phyloP scores from a whole-genome alignment of 2,329 filamentous ascomycete species.

The Cylindrodendrum hubeiense region DNA sequence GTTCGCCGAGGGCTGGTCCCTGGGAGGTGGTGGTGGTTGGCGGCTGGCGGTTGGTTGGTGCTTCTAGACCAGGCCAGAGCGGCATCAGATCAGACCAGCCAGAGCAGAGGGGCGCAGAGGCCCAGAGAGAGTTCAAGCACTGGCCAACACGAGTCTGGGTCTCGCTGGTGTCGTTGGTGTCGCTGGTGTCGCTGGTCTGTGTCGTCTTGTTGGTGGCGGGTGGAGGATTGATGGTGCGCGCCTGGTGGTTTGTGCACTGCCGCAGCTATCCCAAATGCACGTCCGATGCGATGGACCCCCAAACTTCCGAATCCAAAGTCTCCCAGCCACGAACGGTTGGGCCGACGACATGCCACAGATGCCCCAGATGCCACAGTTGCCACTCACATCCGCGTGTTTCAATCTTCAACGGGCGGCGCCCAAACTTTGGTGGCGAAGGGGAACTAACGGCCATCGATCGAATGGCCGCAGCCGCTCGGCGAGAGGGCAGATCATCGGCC shows the following conservation, averaged over 20 bases:
- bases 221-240: background rate
- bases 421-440: background rate
- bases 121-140: background rate
- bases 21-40: slow-evolving; percentile 9
- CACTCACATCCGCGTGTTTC: slow-evolving; percentile 12
- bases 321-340: background rate
- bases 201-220: no score
- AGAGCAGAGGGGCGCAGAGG: background rate
- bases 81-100: background rate
- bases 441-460: background rate
- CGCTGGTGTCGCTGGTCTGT: no score
- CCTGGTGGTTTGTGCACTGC: background rate
- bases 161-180: background rate
- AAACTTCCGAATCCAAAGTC: no score
- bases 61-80: background rate
- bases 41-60: slow-evolving; percentile 4
- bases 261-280: slow-evolving; percentile 13
- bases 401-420: slow-evolving; percentile 13
- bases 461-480: background rate
- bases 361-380: no score
- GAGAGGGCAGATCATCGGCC: background rate
- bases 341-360: slow-evolving; percentile 15
- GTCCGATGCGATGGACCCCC: background rate
- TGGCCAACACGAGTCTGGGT: background rate
- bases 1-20: slow-evolving; percentile 11